Evolutionary conservation across 345 rosid genomes (phyloP), one percentile per base, ranked within the genome.

Genomic region (Eucalyptus cladocalyx): DNA sequence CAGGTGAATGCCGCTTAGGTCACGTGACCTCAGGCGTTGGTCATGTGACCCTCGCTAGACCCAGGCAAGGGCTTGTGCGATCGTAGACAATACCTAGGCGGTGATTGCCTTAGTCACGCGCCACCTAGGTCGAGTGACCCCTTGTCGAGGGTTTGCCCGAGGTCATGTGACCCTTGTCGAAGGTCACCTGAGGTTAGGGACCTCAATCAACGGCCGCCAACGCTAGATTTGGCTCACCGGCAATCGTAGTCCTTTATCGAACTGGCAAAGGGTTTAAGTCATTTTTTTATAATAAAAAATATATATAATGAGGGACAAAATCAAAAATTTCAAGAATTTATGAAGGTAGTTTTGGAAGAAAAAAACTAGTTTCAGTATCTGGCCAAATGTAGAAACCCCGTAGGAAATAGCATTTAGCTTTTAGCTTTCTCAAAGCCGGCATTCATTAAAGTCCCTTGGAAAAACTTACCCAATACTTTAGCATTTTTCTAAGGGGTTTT

Each of bases 241-340:
- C 10, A 18, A 0, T 2, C 1, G 0, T 53, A 53, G 5, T 7
- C 5, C 1, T 19, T 53, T 19, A 7, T 1, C 0, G 0, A 0
- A 53, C 1, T 0, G 4, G 1, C 1, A 0, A 18, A 53, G 56
- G 24, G 24, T 53, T 53, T 19, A 0, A 17, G 21, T 19, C 56
- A 53, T 53, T 53, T 53, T 51, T 51, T 45, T 8, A 43, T 48
- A 4, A 12, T 12, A 4, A 15, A 50, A 16, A 50, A 16, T 13
- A 49, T 5, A 13, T 50, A 50, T 50, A 51, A 51, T 0, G 9
- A 51, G 56, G 1, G 2, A 51, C 56, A 53, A 3, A 53, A 53
- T 53, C 2, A 2, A 18, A 53, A 53, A 19, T 53, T 53, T 53
- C 2, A 53, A 53, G 56, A 19, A 53, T 53, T 53, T 0, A 18